Conservation (phyloP, 768 basidiomycete species). For the Wakefieldia striispora region DNA sequence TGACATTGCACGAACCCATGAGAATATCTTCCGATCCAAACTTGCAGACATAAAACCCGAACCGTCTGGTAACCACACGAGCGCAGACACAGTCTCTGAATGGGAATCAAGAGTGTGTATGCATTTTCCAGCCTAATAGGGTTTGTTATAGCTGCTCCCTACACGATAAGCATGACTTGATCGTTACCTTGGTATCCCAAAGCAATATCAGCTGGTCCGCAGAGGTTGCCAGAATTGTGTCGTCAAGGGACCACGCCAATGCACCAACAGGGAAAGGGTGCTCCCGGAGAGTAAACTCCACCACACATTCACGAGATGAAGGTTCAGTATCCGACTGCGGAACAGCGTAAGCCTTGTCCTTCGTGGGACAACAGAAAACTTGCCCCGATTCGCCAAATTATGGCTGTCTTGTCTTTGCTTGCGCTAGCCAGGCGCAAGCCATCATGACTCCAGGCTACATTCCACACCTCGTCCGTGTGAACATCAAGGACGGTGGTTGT, state of each 20-base stretch:
- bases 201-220: constrained; percentile 80
- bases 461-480: constrained; percentile 95
- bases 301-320: constrained; percentile 56
- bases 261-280: constrained; percentile 78
- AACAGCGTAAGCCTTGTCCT: constrained; percentile 5
- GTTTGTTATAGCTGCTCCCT: constrained; percentile 7
- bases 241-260: constrained; percentile 92
- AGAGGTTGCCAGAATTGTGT: constrained; percentile 76
- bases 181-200: constrained; percentile 82
- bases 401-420: constrained; percentile 82
- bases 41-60: constrained; percentile 88
- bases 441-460: constrained; percentile 91
- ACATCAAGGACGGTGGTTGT: constrained; percentile 84
- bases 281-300: constrained; percentile 62
- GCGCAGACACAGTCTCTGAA: constrained; percentile 77
- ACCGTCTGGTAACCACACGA: constrained; percentile 87
- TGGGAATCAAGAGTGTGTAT: constrained; percentile 68
- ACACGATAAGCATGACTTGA: neutral
- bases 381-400: constrained; percentile 88
- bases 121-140: constrained; percentile 67
- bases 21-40: constrained; percentile 77
- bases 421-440: constrained; percentile 83
- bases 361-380: constrained; percentile 29
- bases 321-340: constrained; percentile 46
- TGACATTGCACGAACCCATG: constrained; percentile 61